Percentiles rank a stretch among this genome's conserved stretches.
phyloP scores from a whole-genome alignment of 176 grass and related monocot genomes.

The Stipa capillata region DNA sequence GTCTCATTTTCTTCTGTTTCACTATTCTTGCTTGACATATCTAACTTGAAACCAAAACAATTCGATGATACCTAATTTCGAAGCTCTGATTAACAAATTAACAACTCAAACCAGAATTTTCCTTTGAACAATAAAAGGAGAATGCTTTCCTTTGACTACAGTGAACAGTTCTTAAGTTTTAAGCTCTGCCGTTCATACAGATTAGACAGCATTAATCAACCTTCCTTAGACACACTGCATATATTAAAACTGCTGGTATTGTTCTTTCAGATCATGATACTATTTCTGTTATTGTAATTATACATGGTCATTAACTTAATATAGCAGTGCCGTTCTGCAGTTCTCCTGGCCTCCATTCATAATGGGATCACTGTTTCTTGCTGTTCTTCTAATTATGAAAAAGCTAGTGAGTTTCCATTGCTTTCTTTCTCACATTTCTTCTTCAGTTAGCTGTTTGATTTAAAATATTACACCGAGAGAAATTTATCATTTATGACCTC shows the following conservation, averaged over 20 bases:
- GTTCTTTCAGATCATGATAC: conserved; percentile 1
- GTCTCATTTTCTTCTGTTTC: not conserved
- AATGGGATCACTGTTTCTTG: conserved; percentile 74
- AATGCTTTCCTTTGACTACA: not conserved
- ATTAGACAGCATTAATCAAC: not conserved
- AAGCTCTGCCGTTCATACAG: not conserved
- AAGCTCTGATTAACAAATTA: not conserved
- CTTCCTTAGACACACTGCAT: not conserved
- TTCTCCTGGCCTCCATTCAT: conserved; percentile 92
- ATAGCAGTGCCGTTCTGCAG: conserved; percentile 44
- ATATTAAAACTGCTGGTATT: not conserved
- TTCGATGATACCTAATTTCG: not conserved
- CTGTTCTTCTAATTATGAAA: conserved; percentile 82
- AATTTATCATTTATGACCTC: not conserved
- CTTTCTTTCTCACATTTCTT: not conserved
- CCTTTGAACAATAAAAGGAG: not conserved
- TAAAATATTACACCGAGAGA: not conserved
- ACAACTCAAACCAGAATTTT: not conserved
- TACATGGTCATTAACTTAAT: not conserved
- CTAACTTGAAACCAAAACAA: not conserved
- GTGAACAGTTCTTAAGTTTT: not conserved
- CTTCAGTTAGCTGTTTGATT: not conserved
- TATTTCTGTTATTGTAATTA: not conserved
- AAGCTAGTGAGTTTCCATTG: conserved; percentile 46
- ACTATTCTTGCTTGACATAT: not conserved